These are phyloP conservation scores for Knoxdaviesia capensis DNA, from an alignment of 2,329 filamentous ascomycete genomes.

Conservation along the genomic window DNA sequence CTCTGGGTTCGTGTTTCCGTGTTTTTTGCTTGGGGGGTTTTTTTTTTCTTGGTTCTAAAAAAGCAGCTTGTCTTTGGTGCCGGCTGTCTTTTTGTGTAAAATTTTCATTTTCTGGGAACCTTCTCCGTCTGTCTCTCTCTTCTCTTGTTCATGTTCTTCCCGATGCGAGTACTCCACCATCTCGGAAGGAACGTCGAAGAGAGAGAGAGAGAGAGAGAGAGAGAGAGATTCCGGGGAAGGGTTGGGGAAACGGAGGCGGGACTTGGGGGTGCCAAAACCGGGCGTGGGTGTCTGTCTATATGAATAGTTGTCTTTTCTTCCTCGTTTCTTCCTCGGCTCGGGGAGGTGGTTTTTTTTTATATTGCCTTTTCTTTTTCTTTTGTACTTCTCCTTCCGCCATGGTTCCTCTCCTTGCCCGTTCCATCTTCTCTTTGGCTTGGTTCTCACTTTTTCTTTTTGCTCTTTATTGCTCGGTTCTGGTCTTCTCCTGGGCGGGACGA, in stretches of 20 bases:
- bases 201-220: constrained; percentile 1
- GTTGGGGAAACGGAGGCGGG: neutral
- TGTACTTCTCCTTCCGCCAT: neutral
- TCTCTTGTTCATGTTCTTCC: too few species aligned
- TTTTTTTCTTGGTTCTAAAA: too few species aligned
- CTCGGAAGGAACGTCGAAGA: too few species aligned
- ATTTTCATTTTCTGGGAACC: too few species aligned
- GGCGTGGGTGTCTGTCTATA: neutral
- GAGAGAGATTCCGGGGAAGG: neutral
- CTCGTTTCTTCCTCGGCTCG: constrained; percentile 1
- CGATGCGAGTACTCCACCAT: too few species aligned
- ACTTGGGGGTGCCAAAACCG: neutral
- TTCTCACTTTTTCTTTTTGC: neutral
- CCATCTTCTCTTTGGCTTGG: neutral
- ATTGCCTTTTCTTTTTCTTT: neutral
- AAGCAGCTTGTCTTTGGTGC: too few species aligned
- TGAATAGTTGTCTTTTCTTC: constrained; percentile 1
- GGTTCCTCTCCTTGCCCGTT: neutral
- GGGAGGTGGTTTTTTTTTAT: neutral
- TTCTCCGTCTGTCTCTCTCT: too few species aligned
- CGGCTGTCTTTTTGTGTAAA: too few species aligned
- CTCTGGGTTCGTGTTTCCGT: too few species aligned
- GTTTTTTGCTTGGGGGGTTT: too few species aligned
- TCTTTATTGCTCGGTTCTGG: neutral
- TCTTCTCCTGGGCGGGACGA: neutral